Conservation (phyloP, 345 rosid species). For the Eucalyptus cloeziana region DNA sequence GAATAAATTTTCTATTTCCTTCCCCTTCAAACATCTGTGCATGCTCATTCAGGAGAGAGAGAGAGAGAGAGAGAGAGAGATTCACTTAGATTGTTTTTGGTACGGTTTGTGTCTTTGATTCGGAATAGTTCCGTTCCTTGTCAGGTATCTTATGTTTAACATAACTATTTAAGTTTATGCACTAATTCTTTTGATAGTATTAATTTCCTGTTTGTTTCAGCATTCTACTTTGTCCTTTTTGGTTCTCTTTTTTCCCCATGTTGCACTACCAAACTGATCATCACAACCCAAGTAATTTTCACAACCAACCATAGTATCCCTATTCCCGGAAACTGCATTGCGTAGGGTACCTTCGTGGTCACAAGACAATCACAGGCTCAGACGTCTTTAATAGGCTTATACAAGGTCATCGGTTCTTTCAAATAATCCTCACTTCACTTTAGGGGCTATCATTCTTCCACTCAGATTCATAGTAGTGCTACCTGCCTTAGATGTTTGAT, state of each 20-base stretch:
- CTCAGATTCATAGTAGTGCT: background rate
- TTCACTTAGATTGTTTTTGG: background rate
- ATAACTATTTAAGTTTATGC: background rate
- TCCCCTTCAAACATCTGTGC: background rate
- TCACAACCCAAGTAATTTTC: background rate
- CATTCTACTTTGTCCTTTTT: background rate
- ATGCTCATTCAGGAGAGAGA: background rate
- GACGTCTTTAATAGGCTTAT: background rate
- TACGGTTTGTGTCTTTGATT: background rate
- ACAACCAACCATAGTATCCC: background rate
- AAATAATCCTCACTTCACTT: background rate
- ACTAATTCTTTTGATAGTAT: background rate
- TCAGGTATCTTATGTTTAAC: background rate
- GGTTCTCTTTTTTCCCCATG: background rate
- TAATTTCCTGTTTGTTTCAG: background rate
- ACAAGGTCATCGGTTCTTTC: background rate
- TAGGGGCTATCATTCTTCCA: background rate
- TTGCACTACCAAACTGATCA: background rate
- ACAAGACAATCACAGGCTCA: background rate
- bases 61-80: background rate
- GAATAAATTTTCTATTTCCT: background rate
- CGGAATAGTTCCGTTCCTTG: background rate
- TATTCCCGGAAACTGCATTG: background rate
- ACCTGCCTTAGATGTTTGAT: background rate
- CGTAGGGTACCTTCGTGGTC: background rate